A percentile compares a stretch with the other conserved stretches of the same genome.
phyloP scores from a whole-genome alignment of 306 rosid genomes.

The Dryas alaskensis region DNA sequence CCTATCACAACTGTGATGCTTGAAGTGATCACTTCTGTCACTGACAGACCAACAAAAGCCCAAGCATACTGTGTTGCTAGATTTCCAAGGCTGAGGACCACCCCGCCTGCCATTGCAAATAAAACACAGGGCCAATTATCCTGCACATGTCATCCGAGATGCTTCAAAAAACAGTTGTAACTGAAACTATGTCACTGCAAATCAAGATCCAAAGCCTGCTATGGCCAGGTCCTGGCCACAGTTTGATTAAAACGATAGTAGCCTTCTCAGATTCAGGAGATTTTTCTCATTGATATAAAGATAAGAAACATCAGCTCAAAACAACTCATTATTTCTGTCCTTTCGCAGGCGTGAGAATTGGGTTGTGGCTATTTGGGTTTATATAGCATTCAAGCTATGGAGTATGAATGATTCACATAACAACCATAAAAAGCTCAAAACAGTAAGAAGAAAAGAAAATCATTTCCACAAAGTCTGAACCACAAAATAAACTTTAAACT shows the following conservation, averaged over 20 bases:
- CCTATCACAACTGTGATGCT: conserved; percentile 90
- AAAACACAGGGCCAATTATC: conserved; percentile 80
- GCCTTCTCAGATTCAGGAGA: no score
- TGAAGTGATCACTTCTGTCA: conserved; percentile 72
- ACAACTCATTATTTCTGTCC: neutral
- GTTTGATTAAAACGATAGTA: no score
- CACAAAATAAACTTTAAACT: neutral
- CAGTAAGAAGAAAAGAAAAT: no score
- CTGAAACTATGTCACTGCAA: neutral
- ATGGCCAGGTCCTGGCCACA: no score
- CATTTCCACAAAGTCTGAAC: neutral
- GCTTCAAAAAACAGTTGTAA: conserved; percentile 3
- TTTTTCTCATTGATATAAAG: no score
- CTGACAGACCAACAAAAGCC: conserved; percentile 90
- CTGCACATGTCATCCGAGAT: conserved; percentile 36
- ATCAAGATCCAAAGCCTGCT: neutral
- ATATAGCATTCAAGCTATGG: neutral
- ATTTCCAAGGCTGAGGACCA: conserved; percentile 80
- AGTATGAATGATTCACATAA: neutral
- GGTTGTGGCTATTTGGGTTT: neutral
- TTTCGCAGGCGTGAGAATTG: neutral
- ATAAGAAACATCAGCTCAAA: no score
- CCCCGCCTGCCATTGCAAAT: conserved; percentile 86
- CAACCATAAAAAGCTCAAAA: neutral
- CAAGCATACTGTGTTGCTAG: conserved; percentile 80